Evolutionary conservation across 371 early-diverging fungal species (phyloP).

Genomic region (Lichtheimia hyalospora): DNA sequence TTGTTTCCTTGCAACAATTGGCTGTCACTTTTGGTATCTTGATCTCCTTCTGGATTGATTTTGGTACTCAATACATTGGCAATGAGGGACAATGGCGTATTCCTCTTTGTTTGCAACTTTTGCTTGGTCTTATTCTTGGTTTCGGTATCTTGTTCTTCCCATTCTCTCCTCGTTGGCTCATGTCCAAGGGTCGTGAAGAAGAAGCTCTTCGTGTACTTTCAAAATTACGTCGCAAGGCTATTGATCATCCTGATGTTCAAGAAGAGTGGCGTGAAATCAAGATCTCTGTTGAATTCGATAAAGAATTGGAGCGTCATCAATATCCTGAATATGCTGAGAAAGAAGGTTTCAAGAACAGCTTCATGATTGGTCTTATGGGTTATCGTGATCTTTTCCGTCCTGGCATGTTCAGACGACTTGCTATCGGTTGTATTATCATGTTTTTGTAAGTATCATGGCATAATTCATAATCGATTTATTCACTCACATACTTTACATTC

Average conservation of each 20-base stretch:
- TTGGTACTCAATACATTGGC: slow-evolving; percentile 51
- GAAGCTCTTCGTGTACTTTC: slow-evolving; percentile 74
- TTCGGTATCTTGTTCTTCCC: slow-evolving; percentile 76
- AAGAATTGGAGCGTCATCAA: slow-evolving; percentile 42
- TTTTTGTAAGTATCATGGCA: slow-evolving; percentile 58
- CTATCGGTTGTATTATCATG: slow-evolving; percentile 68
- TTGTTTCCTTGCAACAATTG: slow-evolving; percentile 87
- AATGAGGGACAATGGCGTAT: slow-evolving; percentile 71
- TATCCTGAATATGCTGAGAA: slow-evolving; percentile 31
- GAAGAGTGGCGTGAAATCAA: slow-evolving; percentile 79
- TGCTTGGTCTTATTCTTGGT: slow-evolving; percentile 70
- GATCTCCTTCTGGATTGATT: slow-evolving; percentile 72
- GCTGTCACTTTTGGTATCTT: slow-evolving; percentile 78
- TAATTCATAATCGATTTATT: too few relatives aligned
- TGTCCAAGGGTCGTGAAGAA: slow-evolving; percentile 58
- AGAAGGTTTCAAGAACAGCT: slow-evolving; percentile 14
- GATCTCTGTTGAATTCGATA: slow-evolving; percentile 68
- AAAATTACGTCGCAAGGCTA: slow-evolving; percentile 65
- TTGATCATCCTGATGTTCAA: slow-evolving; percentile 52
- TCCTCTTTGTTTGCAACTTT: slow-evolving; percentile 79
- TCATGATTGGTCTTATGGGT: slow-evolving; percentile 54
- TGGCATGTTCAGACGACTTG: slow-evolving; percentile 61
- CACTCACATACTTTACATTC: too few relatives aligned
- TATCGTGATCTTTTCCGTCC: slow-evolving; percentile 71
- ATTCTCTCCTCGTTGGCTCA: slow-evolving; percentile 89